Percentiles rank a stretch among this genome's conserved stretches.
Conservation (phyloP, 2,329 filamentous ascomycete genomes). For the Zymoseptoria crescenta region DNA sequence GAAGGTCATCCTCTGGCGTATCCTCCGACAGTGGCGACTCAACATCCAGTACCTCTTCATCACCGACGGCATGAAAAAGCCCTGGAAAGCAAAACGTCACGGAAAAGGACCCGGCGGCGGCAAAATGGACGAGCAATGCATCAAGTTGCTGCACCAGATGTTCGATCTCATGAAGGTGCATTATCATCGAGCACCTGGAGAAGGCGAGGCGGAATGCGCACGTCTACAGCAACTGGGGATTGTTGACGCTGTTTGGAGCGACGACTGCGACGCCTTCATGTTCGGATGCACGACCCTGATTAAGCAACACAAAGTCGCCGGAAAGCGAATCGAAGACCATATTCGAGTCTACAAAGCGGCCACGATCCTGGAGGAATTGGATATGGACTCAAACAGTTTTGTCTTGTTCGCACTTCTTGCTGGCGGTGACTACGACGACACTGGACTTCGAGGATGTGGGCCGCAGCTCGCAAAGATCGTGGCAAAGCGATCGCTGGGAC, state of each 20-base stretch:
- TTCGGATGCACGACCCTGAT: constrained; percentile 41
- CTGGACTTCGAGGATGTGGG: constrained; percentile 33
- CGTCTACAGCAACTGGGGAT: constrained; percentile 36
- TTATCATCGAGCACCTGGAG: constrained; percentile 39
- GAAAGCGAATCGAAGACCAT: constrained; percentile 30
- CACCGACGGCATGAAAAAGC: constrained; percentile 45
- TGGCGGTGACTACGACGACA: constrained; percentile 36
- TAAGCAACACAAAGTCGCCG: constrained; percentile 25
- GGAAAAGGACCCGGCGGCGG: constrained; percentile 29
- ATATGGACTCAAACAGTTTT: constrained; percentile 31
- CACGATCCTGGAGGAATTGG: constrained; percentile 22
- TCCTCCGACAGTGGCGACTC: constrained; percentile 41
- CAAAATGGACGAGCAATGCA: constrained; percentile 29
- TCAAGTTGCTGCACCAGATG: constrained; percentile 30
- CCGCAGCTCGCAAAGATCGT: constrained; percentile 23
- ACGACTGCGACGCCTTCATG: constrained; percentile 43
- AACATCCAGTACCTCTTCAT: constrained; percentile 48
- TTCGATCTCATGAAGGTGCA: constrained; percentile 36
- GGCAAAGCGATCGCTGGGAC: constrained; percentile 26
- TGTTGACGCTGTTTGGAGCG: constrained; percentile 44
- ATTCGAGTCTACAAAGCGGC: constrained; percentile 29
- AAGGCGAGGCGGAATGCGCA: constrained; percentile 43
- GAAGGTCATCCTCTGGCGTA: constrained; percentile 35
- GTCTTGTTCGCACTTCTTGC: constrained; percentile 36
- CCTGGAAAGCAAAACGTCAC: constrained; percentile 10